A percentile compares a stretch with the other conserved stretches of the same genome.
Conservation (phyloP, 1,284 basidiomycete genomes). For the Phylloporus sp. region DNA sequence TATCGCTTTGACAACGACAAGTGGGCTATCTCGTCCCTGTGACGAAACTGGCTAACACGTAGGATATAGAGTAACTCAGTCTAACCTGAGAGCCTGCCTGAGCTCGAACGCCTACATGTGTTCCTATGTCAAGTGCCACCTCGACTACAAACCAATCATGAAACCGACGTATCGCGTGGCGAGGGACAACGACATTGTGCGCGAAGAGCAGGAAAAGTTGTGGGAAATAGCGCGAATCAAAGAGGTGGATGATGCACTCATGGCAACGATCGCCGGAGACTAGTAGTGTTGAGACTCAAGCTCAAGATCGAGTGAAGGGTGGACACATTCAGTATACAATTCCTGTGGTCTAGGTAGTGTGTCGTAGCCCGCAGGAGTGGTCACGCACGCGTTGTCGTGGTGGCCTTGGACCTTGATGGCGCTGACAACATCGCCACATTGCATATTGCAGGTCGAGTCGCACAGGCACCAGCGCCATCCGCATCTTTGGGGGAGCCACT, state of each 20-base stretch:
- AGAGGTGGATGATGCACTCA: slow-evolving; percentile 69
- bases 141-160: slow-evolving; percentile 79
- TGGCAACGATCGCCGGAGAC: slow-evolving; percentile 51
- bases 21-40: slow-evolving; percentile 44
- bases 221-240: slow-evolving; percentile 57
- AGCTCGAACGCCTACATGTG: slow-evolving; percentile 86
- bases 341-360: slow-evolving; percentile 27
- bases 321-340: slow-evolving; percentile 28
- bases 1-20: slow-evolving; percentile 96
- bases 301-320: background rate
- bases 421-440: no score
- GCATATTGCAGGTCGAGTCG: no score
- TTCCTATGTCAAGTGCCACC: slow-evolving; percentile 88
- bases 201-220: slow-evolving; percentile 53
- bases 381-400: no score
- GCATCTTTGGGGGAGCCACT: no score
- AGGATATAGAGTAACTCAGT: slow-evolving; percentile 68
- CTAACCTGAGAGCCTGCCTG: slow-evolving; percentile 73
- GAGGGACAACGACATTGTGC: slow-evolving; percentile 70
- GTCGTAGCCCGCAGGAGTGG: slow-evolving; percentile 3
- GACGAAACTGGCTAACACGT: background rate
- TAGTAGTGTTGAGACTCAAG: slow-evolving; percentile 7
- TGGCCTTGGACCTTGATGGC: no score
- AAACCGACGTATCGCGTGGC: slow-evolving; percentile 75
- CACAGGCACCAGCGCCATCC: no score